Evolutionary conservation across 192 early-diverging fungal genomes (phyloP), one percentile per base, ranked within the genome.

Genomic region (Linnemannia hyalina): DNA sequence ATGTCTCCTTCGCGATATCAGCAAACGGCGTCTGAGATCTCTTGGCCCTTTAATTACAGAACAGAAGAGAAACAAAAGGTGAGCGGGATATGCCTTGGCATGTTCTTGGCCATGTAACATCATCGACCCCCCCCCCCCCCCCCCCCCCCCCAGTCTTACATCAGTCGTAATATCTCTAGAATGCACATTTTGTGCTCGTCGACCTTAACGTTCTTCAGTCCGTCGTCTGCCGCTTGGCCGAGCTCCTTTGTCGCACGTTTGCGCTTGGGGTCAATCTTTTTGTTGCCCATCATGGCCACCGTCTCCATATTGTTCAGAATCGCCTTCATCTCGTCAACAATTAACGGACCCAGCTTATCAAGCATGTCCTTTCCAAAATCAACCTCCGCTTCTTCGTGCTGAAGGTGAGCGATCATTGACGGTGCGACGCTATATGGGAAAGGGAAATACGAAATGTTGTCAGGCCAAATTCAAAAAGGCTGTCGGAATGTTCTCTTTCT

Each of bases 321-420:
- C 52, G 73, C 35, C 49, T 54, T 74, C 15, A 74, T 52, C 26
- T 74, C 73, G 36, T 74, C 73, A 54, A 74, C 47, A 55, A 74
- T 74, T 29, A 74, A 74, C 9, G 49, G 73, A 20, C 13, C 47
- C 46, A 74, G 49, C 47, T 49, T 18, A 35, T 55, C 15, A 29
- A 74, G 46, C 73, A 55, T 55, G 29, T 72, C 73, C 47, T 35
- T 22, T 36, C 73, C 73, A 55, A 74, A 55, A 15, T 16, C 47
- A 55, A 32, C 73, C 18, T 35, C 46, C 16, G 49, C 52, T 55
- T 74, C 73, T 18, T 74, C 47, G 11, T 55, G 46, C 1, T 74
- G 52, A 36, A 49, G 49, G 32, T 74, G 73, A 54, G 49, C 73
- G 13, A 74, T 74, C 73, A 74, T 74, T 74, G 73, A 74, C 10